These are phyloP conservation scores for Singerocomus inundabilis DNA, from an alignment of 1,284 basidiomycete species.

Conservation along the genomic window DNA sequence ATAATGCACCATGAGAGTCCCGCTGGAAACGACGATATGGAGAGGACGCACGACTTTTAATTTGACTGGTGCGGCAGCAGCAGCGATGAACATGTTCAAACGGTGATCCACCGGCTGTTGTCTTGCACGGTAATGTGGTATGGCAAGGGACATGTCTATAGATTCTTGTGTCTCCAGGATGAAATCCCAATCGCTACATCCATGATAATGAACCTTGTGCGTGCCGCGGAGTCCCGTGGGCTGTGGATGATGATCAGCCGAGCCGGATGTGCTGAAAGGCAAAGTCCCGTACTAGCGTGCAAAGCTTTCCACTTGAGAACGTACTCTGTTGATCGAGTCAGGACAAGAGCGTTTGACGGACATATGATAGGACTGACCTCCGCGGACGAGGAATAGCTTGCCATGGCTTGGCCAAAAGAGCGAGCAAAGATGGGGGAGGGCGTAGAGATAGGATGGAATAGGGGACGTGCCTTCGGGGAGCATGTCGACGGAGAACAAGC, in stretches of 20 bases:
- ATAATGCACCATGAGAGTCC: slow-evolving; percentile 5
- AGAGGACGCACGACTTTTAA: slow-evolving; percentile 62
- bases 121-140: slow-evolving; percentile 73
- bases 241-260: slow-evolving; percentile 14
- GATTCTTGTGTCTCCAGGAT: slow-evolving; percentile 50
- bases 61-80: slow-evolving; percentile 53
- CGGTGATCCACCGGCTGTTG: slow-evolving; percentile 68
- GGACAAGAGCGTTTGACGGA: not conserved
- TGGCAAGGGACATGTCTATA: slow-evolving; percentile 61
- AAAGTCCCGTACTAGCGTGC: slow-evolving; percentile 13
- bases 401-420: slow-evolving; percentile 16
- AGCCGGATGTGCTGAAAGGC: not conserved
- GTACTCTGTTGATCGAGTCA: slow-evolving; percentile 26
- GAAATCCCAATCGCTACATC: slow-evolving; percentile 61
- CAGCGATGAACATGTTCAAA: slow-evolving; percentile 63
- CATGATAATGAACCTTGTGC: slow-evolving; percentile 56
- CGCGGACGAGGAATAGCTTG: slow-evolving; percentile 25
- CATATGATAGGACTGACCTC: slow-evolving; percentile 25
- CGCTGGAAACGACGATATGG: not conserved
- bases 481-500: not conserved
- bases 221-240: slow-evolving; percentile 35
- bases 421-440: not conserved
- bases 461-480: slow-evolving; percentile 5
- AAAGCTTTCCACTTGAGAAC: slow-evolving; percentile 18
- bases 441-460: not conserved